Evolutionary conservation across 2,329 filamentous ascomycete genomes (phyloP), one percentile per base, ranked within the genome.

Genomic region (Penicillium expansum): DNA sequence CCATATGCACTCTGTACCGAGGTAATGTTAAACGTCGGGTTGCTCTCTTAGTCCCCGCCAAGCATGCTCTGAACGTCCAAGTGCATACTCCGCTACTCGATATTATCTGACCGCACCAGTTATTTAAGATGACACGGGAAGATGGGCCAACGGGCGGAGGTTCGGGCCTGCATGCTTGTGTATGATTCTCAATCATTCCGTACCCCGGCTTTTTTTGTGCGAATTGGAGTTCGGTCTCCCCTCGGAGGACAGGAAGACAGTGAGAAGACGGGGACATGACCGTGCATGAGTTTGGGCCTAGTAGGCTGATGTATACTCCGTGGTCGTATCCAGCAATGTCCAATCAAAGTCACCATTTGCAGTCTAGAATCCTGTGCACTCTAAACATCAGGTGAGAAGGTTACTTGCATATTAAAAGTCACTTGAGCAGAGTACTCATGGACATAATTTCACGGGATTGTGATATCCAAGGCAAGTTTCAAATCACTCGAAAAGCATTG

Each of bases 231-330:
- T 45, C 7, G 11, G 20, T 7, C 27, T 41, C 41, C 48, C 20
- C 41, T 33, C 27, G 20, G 37, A 22, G 18, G 22, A 37, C 30
- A 52, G 9, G 30, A n/a, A 37, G 9, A 47, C 22, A 39, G 33
- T 24, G 18, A 38, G 29, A 14, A 52, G 47, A 33, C 35, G 41
- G 54, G 47, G 48, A 5, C 11, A 56, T 35, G 50, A 35, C 57
- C 53, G 57, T 54, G 53, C 47, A 52, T 41, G 53, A 49, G 53
- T 41, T 54, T n/a, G 35, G 59, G 14, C 49, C 56, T 48, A 42
- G 33, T 35, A 24, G 13, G 9, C 22, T 14, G n/a, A 35, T 24
- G 24, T 24, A 24, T 42, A 13, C n/a, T n/a, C n/a, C n/a, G n/a
- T 38, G 51, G 13, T 44, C 10, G 29, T 48, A 43, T 41, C 30